Percentiles rank a stretch among this genome's conserved stretches.
These are phyloP conservation scores for Cladosporium austrohemisphaericum DNA, from an alignment of 2,329 filamentous ascomycete genomes.

Conservation along the genomic window DNA sequence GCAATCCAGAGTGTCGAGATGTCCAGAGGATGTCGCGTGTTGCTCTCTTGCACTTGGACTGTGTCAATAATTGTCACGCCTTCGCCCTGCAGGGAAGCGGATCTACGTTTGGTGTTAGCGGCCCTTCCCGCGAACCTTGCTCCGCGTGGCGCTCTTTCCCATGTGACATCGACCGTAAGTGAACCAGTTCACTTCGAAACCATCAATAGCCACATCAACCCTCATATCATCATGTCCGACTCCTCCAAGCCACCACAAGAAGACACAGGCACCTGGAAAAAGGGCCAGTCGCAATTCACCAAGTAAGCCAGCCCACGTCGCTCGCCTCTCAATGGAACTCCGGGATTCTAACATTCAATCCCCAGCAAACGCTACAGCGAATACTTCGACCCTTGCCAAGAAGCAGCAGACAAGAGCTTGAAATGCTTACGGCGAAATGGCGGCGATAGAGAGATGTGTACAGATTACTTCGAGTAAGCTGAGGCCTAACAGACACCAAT, in stretches of 20 bases:
- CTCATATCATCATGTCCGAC: background rate
- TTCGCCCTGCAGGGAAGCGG: slow-evolving; percentile 3
- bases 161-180: background rate
- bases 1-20: background rate
- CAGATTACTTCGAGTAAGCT: slow-evolving; percentile 88
- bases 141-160: background rate
- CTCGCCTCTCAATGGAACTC: too few relatives aligned
- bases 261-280: slow-evolving; percentile 9
- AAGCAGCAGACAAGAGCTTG: slow-evolving; percentile 79
- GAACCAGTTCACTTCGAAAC: background rate
- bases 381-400: slow-evolving; percentile 93
- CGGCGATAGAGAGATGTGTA: slow-evolving; percentile 83
- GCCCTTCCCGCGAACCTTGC: background rate
- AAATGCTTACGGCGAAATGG: slow-evolving; percentile 84
- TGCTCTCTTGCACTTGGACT: too few relatives aligned
- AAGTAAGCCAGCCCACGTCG: slow-evolving; percentile 4
- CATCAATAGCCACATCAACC: too few relatives aligned
- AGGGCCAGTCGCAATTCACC: slow-evolving; percentile 9
- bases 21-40: background rate
- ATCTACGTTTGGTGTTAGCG: too few relatives aligned
- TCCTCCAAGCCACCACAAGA: background rate
- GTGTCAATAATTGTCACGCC: background rate
- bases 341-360: too few relatives aligned
- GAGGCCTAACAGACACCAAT: too few relatives aligned
- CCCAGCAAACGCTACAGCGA: slow-evolving; percentile 80